phyloP scores from a whole-genome alignment of 1,139 yeast genomes.

The Geotrichum reessii region DNA sequence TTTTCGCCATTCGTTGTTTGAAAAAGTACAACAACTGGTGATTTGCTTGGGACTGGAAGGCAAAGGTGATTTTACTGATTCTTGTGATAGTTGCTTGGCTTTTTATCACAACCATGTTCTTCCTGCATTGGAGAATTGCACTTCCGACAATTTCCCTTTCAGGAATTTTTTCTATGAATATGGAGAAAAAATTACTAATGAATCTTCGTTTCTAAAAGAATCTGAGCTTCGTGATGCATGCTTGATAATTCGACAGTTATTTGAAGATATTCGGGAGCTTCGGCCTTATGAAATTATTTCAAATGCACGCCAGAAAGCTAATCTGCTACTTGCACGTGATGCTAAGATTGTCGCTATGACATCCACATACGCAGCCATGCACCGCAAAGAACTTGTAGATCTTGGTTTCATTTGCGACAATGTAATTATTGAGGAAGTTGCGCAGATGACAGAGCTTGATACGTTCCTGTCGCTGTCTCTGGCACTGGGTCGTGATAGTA shows the following conservation, averaged over 20 bases:
- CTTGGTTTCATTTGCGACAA: conserved; percentile 29
- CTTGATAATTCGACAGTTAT: conserved; percentile 24
- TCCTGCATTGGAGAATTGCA: conserved; percentile 33
- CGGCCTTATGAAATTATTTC: conserved; percentile 36
- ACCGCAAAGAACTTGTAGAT: conserved; percentile 24
- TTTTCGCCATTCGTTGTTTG: not conserved
- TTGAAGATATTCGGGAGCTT: conserved; percentile 32
- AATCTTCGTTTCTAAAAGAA: not conserved
- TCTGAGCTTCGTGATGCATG: not conserved
- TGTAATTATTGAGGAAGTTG: conserved; percentile 37
- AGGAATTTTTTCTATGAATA: not conserved
- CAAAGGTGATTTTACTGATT: conserved; percentile 43
- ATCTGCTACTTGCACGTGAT: conserved; percentile 29
- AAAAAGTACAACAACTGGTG: conserved; percentile 5
- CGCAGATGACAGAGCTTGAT: conserved; percentile 35
- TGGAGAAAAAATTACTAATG: not conserved
- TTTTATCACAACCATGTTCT: conserved; percentile 37
- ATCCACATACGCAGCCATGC: conserved; percentile 27
- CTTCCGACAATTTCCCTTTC: not conserved
- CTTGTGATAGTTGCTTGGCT: conserved; percentile 41
- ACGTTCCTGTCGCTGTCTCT: conserved; percentile 23
- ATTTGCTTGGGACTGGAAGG: conserved; percentile 30
- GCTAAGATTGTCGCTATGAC: conserved; percentile 37
- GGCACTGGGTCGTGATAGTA: not conserved
- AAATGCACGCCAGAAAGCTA: conserved; percentile 24